Base-by-base conservation (phyloP, 73 alveolate genomes). In the Uronychia setigera region DNA sequence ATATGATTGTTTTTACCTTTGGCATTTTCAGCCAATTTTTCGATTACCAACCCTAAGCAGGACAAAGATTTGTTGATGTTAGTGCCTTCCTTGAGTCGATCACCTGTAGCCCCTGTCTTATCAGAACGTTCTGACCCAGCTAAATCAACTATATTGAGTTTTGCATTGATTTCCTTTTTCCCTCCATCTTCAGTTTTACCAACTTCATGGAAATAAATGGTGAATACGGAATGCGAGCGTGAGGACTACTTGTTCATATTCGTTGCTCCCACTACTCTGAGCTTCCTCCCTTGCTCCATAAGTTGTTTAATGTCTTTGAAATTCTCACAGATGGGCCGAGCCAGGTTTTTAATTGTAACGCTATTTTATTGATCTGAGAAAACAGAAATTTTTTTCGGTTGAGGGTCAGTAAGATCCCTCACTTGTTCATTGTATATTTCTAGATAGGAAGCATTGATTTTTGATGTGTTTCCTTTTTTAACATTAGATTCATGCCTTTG, bases 61-160 rank as follows among this genome's bases (percentile, higher is more conserved):
- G 95, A 78, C 76, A 93, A 76, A 32, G 94, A 86, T 80, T 86
- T 88, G 77, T 93, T 93, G 78, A 98, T 98, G 91, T 98, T 97
- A 28, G 98, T 95, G 29, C 99, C 99, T 85, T 98, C 99, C 74
- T 96, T 97, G 30, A 96, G 92, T 83, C 99, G 81, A 29, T 90
- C 98, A 28, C 99, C 99, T 26, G 98, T 95, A 0, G 99, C 97
- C 74, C 96, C 95, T 13, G 99, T 97, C 60, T 96, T 97, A 19
- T 93, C 92, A 86, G 91, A 92, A 60, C 99, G 93, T 89, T 98
- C 99, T 82, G 98, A 90, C 13, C 99, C 99, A 11, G 99, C 99
- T 80, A 98, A 89, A 94, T 98, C 99, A 9, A 98, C 99, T 59
- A 98, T 84, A 86, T 98, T 96, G 75, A 98, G 93, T 81, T 96